These are phyloP conservation scores for Juglanconis sp. DNA, from an alignment of 2,329 filamentous ascomycete species.

Conservation along the genomic window DNA sequence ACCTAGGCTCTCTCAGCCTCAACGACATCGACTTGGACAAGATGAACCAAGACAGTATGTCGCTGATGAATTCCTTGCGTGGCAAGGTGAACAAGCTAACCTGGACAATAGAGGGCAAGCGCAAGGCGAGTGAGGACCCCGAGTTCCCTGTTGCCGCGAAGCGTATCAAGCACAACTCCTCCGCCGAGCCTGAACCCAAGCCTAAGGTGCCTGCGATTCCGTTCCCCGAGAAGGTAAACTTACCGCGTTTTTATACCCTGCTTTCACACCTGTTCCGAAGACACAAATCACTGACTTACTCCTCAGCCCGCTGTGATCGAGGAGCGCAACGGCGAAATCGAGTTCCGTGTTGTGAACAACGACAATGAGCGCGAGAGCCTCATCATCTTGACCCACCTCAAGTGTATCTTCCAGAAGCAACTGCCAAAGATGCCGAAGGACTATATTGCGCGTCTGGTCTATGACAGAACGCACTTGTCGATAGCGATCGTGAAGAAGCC, in stretches of 20 bases:
- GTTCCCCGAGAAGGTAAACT: slow-evolving; percentile 78
- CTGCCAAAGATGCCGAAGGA: slow-evolving; percentile 99
- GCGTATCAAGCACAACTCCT: slow-evolving; percentile 55
- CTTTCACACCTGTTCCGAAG: neutral
- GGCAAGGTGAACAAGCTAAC: neutral
- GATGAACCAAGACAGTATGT: slow-evolving; percentile 41
- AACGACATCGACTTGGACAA: neutral
- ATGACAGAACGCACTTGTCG: slow-evolving; percentile 92
- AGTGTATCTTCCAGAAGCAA: slow-evolving; percentile 98
- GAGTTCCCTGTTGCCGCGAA: slow-evolving; percentile 61
- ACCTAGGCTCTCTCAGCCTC: neutral
- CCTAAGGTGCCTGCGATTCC: slow-evolving; percentile 63
- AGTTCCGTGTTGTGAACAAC: slow-evolving; percentile 97
- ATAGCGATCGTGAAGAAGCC: slow-evolving; percentile 98
- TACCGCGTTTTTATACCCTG: neutral
- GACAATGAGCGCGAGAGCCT: slow-evolving; percentile 83
- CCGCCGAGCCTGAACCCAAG: slow-evolving; percentile 42
- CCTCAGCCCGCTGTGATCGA: slow-evolving; percentile 80
- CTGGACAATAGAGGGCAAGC: slow-evolving; percentile 53
- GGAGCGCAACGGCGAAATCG: slow-evolving; percentile 89
- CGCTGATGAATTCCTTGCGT: slow-evolving; percentile 7
- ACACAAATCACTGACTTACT: slow-evolving; percentile 24
- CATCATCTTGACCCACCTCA: slow-evolving; percentile 91
- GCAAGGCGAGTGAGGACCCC: slow-evolving; percentile 68
- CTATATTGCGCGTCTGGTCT: slow-evolving; percentile 95